Base-by-base conservation (phyloP, 2,329 filamentous ascomycete genomes). In the Ascochyta viciae-villosae region DNA sequence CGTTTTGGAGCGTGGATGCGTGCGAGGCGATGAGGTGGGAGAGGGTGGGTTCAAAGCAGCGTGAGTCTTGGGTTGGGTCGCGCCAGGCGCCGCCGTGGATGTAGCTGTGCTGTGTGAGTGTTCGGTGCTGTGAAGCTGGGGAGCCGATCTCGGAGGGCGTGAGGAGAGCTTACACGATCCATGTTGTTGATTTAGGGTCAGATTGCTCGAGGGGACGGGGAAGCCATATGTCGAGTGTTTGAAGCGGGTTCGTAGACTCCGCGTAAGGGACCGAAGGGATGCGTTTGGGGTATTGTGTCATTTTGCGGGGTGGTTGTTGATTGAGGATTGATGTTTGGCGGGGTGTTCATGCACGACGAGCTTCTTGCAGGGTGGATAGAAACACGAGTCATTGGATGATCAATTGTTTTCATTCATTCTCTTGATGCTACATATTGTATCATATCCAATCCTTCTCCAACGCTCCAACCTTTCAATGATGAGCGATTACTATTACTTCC, bases 41-140 rank as follows among this genome's bases (percentile, higher is more conserved):
- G 37, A 78, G 70, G 0, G 78, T 74, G 27, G 74, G 71, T 24
- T 64, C 46, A 63, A 80, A 68, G 60, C 70, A 71, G 29, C 63
- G 34, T 2, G 74, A 68, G 38, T 66, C 70, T 60, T 80, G 76
- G n/a, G 66, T 58, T 3, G 80, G 79, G 57, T 82, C 80, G 60
- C 76, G 77, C 80, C 80, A 82, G 53, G 80, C 80, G 60, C 80
- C 80, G 68, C 80, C 80, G 67, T 82, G 80, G 63, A 82, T 66
- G 68, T 78, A 82, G 60, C 77, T 74, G 40, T 26, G 22, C 38
- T 9, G 40, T 31, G n/a, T 49, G 22, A 40, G 38, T 29, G 24
- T 6, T 5, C 4, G 16, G n/a, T 12, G 23, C n/a, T 33, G 48
- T 16, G 31, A 16, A 19, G 15, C 22, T 26, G 26, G 46, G n/a